phyloP scores from a whole-genome alignment of 768 basidiomycete species.

The Boletus edulis region DNA sequence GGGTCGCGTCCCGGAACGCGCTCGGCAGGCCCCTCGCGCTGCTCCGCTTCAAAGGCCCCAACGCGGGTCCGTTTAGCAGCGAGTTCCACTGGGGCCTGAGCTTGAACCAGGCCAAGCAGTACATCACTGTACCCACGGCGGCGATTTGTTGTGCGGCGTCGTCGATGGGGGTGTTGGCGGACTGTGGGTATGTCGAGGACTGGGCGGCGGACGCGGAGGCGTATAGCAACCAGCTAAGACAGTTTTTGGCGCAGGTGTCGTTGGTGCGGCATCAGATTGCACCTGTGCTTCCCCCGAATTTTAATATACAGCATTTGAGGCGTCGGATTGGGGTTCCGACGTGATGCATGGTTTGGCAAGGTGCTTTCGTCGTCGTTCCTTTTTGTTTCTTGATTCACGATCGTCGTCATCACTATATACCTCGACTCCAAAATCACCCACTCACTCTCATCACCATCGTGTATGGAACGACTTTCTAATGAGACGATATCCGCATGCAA shows the following conservation, averaged over 20 bases:
- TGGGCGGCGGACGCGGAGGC: conserved; percentile 31
- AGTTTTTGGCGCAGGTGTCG: conserved; percentile 32
- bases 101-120: conserved; percentile 25
- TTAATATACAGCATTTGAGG: conserved; percentile 32
- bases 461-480: no score
- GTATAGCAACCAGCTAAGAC: conserved; percentile 28
- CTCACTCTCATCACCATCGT: no score
- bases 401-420: neutral
- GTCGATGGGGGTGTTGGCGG: conserved; percentile 14
- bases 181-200: conserved; percentile 27
- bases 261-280: conserved; percentile 29
- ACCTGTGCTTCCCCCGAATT: conserved; percentile 31
- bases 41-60: conserved; percentile 30
- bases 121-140: conserved; percentile 17
- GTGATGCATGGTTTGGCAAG: conserved; percentile 5
- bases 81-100: conserved; percentile 28
- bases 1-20: conserved; percentile 18
- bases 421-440: no score
- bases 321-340: conserved; percentile 25
- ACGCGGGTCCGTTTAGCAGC: conserved; percentile 24
- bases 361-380: neutral
- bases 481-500: neutral
- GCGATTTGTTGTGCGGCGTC: conserved; percentile 19
- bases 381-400: neutral
- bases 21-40: conserved; percentile 22